Evolutionary conservation across 768 basidiomycete species (phyloP).

Genomic region (Pleurotus tuber-regium): DNA sequence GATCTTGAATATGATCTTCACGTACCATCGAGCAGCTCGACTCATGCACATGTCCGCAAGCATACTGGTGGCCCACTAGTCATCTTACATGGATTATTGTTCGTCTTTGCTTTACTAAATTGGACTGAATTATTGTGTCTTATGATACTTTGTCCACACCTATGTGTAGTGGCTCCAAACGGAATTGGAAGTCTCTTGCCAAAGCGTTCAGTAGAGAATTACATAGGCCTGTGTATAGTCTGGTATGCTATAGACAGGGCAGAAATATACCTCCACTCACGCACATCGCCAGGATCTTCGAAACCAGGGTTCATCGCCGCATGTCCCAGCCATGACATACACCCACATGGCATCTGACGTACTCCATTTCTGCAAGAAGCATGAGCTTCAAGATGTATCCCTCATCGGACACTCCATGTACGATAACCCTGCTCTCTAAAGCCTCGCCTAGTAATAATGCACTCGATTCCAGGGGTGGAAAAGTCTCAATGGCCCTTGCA

Average conservation of each 20-base stretch:
- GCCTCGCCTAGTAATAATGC: not conserved
- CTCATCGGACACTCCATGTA: slow-evolving; percentile 92
- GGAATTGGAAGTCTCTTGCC: slow-evolving; percentile 84
- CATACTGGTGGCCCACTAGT: slow-evolving; percentile 42
- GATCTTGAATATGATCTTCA: slow-evolving; percentile 17
- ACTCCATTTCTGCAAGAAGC: slow-evolving; percentile 56
- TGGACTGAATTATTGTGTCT: slow-evolving; percentile 3
- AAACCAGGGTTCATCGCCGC: slow-evolving; percentile 88
- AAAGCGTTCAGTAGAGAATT: slow-evolving; percentile 71
- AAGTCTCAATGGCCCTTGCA: slow-evolving; percentile 74
- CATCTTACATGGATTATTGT: slow-evolving; percentile 68
- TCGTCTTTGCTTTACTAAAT: slow-evolving; percentile 16
- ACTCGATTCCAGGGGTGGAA: slow-evolving; percentile 71
- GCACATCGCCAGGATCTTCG: slow-evolving; percentile 61
- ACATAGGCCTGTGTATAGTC: slow-evolving; percentile 65
- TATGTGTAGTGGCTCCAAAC: slow-evolving; percentile 89
- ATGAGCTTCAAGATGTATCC: slow-evolving; percentile 57
- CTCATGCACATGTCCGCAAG: slow-evolving; percentile 13
- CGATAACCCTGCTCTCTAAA: slow-evolving; percentile 23
- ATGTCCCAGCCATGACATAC: slow-evolving; percentile 72
- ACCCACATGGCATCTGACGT: slow-evolving; percentile 79
- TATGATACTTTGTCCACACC: no score
- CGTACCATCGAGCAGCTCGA: slow-evolving; percentile 13
- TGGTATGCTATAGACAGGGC: slow-evolving; percentile 40
- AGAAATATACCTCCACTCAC: not conserved